Conservation (phyloP, 1,284 basidiomycete species). For the Heterobasidion parviporum region DNA sequence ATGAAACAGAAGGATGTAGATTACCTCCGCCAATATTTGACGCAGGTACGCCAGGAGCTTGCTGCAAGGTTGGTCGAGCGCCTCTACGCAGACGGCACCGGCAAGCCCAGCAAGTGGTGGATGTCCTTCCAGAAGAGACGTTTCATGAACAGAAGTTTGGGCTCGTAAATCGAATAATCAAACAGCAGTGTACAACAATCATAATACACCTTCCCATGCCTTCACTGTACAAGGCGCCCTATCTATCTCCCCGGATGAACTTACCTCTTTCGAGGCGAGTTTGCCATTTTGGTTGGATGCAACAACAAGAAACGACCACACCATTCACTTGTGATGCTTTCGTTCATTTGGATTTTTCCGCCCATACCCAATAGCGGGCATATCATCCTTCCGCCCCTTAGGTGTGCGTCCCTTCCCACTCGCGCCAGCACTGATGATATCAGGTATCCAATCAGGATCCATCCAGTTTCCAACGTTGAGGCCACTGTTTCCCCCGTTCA, state of each 20-base stretch:
- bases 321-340: conserved; percentile 42
- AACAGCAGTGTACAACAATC: conserved; percentile 18
- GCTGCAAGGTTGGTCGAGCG: conserved; percentile 81
- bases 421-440: conserved; percentile 69
- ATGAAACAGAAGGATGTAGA: conserved; percentile 35
- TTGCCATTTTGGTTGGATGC: background rate
- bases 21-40: conserved; percentile 84
- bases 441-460: conserved; percentile 94
- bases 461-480: conserved; percentile 73
- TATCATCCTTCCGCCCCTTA: conserved; percentile 37
- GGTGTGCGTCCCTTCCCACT: conserved; percentile 66
- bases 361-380: conserved; percentile 82
- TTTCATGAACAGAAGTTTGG: conserved; percentile 88
- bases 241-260: background rate
- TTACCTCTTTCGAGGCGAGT: background rate
- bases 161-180: conserved; percentile 25
- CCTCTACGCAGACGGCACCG: conserved; percentile 80
- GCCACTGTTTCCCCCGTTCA: conserved; percentile 38
- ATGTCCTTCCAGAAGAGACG: conserved; percentile 98
- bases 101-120: conserved; percentile 99
- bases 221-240: background rate
- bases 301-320: background rate
- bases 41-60: conserved; percentile 89
- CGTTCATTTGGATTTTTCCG: conserved; percentile 82
- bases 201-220: conserved; percentile 9